phyloP scores from a whole-genome alignment of 306 rosid species.

The Cicer yamashitae region DNA sequence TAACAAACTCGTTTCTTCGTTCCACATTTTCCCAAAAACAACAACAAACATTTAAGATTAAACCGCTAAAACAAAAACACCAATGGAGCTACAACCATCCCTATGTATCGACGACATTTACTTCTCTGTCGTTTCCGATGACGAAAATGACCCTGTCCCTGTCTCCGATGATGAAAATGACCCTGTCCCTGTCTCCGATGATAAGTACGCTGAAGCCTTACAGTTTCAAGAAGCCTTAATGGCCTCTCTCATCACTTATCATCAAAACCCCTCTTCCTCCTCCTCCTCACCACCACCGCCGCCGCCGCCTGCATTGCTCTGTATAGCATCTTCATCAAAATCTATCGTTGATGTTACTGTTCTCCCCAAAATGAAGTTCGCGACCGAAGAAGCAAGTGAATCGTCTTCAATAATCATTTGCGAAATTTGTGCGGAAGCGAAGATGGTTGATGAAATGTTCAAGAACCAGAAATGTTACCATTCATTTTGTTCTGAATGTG shows the following conservation, averaged over 20 bases:
- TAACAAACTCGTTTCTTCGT: background rate
- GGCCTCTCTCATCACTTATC: constrained; percentile 36
- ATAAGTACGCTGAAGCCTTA: constrained; percentile 50
- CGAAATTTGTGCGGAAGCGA: constrained; percentile 58
- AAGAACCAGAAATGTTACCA: constrained; percentile 50
- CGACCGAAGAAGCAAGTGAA: background rate
- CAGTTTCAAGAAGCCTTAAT: constrained; percentile 61
- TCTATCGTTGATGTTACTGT: background rate
- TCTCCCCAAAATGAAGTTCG: background rate
- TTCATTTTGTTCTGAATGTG: constrained; percentile 59
- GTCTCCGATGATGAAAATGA: background rate
- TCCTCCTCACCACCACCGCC: background rate
- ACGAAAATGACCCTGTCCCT: background rate
- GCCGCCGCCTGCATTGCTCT: background rate
- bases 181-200: constrained; percentile 40
- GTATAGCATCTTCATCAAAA: constrained; percentile 23
- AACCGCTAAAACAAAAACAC: background rate
- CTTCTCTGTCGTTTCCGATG: constrained; percentile 37
- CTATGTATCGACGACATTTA: constrained; percentile 38
- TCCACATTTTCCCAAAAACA: background rate
- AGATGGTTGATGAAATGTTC: constrained; percentile 45
- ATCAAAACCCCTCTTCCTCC: background rate
- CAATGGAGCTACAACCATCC: constrained; percentile 42
- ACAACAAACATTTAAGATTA: too few species aligned
- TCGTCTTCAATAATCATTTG: constrained; percentile 43